Percentiles rank a stretch among this genome's conserved stretches.
These are phyloP conservation scores for Cenchrus americanus DNA, from an alignment of 176 grass and related monocot species.

Conservation along the genomic window DNA sequence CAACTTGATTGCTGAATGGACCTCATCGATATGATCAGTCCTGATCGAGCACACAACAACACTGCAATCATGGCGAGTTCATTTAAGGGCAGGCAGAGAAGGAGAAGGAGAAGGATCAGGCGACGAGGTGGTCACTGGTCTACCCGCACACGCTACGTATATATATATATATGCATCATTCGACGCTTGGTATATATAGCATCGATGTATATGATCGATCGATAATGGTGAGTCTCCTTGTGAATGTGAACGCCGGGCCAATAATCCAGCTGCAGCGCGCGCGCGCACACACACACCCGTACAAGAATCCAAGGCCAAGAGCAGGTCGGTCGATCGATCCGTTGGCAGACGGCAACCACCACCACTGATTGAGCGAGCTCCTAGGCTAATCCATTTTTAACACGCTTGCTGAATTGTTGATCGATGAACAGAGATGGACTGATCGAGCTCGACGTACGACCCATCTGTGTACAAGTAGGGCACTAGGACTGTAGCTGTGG, in stretches of 20 bases:
- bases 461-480: not conserved
- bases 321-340: not conserved
- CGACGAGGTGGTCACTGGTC: not conserved
- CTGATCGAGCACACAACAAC: too few relatives aligned
- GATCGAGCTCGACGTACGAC: not conserved
- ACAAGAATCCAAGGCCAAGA: not conserved
- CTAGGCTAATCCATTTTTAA: not conserved
- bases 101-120: too few relatives aligned
- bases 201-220: not conserved
- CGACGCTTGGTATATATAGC: too few relatives aligned
- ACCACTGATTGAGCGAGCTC: slow-evolving; percentile 20
- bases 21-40: not conserved
- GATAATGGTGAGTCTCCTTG: not conserved
- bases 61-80: slow-evolving; percentile 20
- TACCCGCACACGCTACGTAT: not conserved
- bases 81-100: not conserved
- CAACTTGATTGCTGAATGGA: not conserved
- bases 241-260: not conserved
- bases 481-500: not conserved
- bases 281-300: not conserved
- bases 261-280: not conserved
- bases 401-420: not conserved
- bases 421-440: not conserved
- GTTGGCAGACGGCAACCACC: slow-evolving; percentile 38
- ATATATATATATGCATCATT: not conserved